These are phyloP conservation scores for Blastobotrys buckinghamii DNA, from an alignment of 1,139 yeast genomes.

Conservation along the genomic window DNA sequence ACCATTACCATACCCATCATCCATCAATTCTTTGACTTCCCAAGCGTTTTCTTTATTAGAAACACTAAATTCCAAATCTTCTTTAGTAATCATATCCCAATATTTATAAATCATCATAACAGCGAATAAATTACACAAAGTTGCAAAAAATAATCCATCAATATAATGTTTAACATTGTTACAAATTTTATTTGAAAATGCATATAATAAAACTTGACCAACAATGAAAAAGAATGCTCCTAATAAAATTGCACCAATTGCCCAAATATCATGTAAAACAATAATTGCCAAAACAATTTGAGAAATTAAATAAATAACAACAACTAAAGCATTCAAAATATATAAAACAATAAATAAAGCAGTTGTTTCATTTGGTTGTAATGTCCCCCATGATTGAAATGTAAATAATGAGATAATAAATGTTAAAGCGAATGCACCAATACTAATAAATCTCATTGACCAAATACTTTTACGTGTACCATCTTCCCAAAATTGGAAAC, in stretches of 20 bases:
- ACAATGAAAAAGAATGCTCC: constrained; percentile 70
- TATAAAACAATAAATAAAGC: constrained; percentile 66
- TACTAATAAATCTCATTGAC: constrained; percentile 45
- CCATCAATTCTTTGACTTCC: constrained; percentile 46
- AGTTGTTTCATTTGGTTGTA: constrained; percentile 45
- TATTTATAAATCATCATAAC: constrained; percentile 93
- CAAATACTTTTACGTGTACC: constrained; percentile 67
- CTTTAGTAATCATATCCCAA: constrained; percentile 96
- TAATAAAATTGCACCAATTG: constrained; percentile 69
- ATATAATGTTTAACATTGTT: constrained; percentile 71
- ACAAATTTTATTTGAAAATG: constrained; percentile 61
- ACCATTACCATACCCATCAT: constrained; percentile 34
- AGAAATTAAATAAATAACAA: constrained; percentile 57
- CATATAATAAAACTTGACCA: constrained; percentile 74
- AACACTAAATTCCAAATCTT: constrained; percentile 89
- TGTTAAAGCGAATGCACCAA: constrained; percentile 52
- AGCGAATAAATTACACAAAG: constrained; percentile 71
- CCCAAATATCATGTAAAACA: constrained; percentile 76
- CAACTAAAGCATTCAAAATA: constrained; percentile 60
- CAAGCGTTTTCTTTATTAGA: constrained; percentile 44
- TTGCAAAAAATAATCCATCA: constrained; percentile 84
- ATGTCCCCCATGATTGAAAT: constrained; percentile 58
- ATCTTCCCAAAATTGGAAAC: constrained; percentile 92
- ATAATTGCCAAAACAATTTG: constrained; percentile 67
- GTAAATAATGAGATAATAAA: constrained; percentile 67